phyloP scores from a whole-genome alignment of 371 early-diverging fungal species.

The Catenaria anguillulae region DNA sequence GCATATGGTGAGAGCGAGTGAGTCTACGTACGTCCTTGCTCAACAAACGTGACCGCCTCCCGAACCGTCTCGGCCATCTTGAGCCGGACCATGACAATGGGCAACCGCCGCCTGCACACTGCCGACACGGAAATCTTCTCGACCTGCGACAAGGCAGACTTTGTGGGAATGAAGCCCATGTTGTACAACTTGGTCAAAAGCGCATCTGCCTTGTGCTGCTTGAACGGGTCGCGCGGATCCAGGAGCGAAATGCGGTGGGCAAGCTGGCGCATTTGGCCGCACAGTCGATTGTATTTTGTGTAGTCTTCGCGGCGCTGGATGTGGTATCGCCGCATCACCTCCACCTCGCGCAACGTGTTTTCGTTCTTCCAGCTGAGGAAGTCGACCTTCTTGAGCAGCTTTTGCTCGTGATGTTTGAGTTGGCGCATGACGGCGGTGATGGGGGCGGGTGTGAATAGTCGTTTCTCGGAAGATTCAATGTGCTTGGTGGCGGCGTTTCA shows the following conservation, averaged over 20 bases:
- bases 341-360: conserved; percentile 72
- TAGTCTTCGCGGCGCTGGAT: conserved; percentile 93
- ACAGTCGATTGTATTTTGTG: conserved; percentile 81
- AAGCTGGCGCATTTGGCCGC: conserved; percentile 72
- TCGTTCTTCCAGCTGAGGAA: conserved; percentile 95
- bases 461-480: too few relatives aligned
- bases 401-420: conserved; percentile 95
- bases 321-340: conserved; percentile 83
- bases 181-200: conserved; percentile 79
- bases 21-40: conserved; percentile 83
- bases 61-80: conserved; percentile 95
- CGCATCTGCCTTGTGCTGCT: conserved; percentile 57
- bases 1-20: too few relatives aligned
- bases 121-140: conserved; percentile 82
- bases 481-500: too few relatives aligned
- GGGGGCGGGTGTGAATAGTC: too few relatives aligned
- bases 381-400: conserved; percentile 95
- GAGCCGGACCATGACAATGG: conserved; percentile 84
- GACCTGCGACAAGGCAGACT: conserved; percentile 71
- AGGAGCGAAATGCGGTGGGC: conserved; percentile 79
- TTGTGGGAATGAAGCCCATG: conserved; percentile 76
- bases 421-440: too few relatives aligned
- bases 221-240: conserved; percentile 77
- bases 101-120: conserved; percentile 85
- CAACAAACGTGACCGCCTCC: conserved; percentile 85